Percentiles rank a stretch among this genome's conserved stretches.
Conservation (phyloP, 345 rosid species). For the Adansonia digitata region DNA sequence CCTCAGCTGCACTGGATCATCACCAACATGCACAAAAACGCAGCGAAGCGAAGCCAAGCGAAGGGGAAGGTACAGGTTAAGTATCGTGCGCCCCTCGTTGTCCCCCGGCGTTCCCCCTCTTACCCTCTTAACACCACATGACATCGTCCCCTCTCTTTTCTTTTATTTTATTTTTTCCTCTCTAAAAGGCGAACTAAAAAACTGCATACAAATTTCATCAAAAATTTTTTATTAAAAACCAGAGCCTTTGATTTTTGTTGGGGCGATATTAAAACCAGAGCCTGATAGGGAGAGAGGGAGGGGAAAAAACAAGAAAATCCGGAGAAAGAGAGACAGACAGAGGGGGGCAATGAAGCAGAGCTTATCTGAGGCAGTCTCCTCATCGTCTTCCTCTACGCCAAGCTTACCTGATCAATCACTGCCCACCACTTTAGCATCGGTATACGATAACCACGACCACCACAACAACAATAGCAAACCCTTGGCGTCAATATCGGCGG, state of each 20-base stretch:
- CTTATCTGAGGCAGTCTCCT: constrained; percentile 68
- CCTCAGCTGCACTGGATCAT: constrained; percentile 3
- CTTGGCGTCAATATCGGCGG: constrained; percentile 40
- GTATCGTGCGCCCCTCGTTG: constrained; percentile 32
- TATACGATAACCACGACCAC: constrained; percentile 19
- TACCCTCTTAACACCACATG: constrained; percentile 20
- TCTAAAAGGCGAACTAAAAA: not conserved
- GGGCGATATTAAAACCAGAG: constrained; percentile 1
- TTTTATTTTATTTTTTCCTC: too few relatives aligned
- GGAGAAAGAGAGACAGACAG: too few relatives aligned
- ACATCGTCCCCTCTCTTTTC: constrained; percentile 17
- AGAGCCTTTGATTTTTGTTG: too few relatives aligned
- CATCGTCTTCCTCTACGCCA: constrained; percentile 32
- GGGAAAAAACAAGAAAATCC: not conserved
- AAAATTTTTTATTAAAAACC: too few relatives aligned
- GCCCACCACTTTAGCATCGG: constrained; percentile 31
- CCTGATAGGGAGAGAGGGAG: not conserved
- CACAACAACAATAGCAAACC: constrained; percentile 18
- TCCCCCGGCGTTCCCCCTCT: constrained; percentile 18
- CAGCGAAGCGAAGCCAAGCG: not conserved
- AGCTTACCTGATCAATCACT: constrained; percentile 43
- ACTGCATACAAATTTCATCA: not conserved
- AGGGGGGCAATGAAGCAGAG: constrained; percentile 50
- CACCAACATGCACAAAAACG: not conserved
- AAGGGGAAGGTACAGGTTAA: constrained; percentile 21